Conservation (phyloP, 495 filamentous ascomycete genomes). For the Xylaria sp. region DNA sequence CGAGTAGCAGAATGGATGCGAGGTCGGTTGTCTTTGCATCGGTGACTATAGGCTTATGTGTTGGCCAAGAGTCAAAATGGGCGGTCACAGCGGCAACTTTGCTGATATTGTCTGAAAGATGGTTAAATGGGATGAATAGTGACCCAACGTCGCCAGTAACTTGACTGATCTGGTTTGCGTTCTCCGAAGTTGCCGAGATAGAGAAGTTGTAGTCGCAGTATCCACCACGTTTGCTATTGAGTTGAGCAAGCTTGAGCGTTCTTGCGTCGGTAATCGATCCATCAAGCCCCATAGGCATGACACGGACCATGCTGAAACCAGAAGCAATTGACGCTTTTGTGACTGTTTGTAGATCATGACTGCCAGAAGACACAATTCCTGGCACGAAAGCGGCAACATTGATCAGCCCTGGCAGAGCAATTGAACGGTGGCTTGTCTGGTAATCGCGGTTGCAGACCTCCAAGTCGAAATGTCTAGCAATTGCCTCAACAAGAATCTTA, state of each 20-base stretch:
- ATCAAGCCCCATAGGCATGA: constrained; percentile 79
- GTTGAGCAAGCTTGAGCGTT: constrained; percentile 76
- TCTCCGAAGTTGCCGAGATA: constrained; percentile 77
- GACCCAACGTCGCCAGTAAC: constrained; percentile 80
- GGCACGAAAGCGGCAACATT: constrained; percentile 85
- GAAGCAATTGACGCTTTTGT: constrained; percentile 77
- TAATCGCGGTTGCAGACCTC: constrained; percentile 83
- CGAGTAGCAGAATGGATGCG: constrained; percentile 78
- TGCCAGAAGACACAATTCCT: constrained; percentile 67
- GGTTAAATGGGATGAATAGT: constrained; percentile 88
- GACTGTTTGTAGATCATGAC: constrained; percentile 71
- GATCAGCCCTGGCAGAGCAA: constrained; percentile 77
- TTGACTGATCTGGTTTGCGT: constrained; percentile 76
- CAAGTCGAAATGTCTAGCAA: constrained; percentile 85
- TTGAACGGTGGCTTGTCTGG: constrained; percentile 83
- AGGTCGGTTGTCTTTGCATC: constrained; percentile 86
- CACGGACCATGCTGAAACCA: constrained; percentile 84
- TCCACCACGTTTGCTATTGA: constrained; percentile 69
- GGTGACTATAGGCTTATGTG: constrained; percentile 82
- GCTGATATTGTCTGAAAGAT: constrained; percentile 84
- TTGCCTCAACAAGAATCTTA: constrained; percentile 94
- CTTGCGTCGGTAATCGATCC: constrained; percentile 75
- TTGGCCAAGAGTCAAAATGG: constrained; percentile 83
- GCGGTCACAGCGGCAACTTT: constrained; percentile 82
- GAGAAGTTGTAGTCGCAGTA: constrained; percentile 90